Evolutionary conservation across 148 eudicot species (phyloP), one percentile per base, ranked within the genome.

Genomic region (Polygonum maritimum): DNA sequence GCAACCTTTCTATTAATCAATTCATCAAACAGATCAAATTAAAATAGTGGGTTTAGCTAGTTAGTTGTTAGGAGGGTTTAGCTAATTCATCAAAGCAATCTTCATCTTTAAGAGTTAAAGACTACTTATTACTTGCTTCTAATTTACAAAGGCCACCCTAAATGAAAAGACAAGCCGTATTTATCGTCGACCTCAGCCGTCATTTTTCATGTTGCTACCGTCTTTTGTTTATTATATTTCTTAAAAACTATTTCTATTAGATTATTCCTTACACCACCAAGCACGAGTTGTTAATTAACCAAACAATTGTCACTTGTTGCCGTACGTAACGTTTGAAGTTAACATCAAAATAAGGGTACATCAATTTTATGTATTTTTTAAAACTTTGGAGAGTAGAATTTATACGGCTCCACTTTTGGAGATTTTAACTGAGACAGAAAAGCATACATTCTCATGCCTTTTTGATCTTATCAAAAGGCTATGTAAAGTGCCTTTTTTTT

Each of bases 401-500:
- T 47, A 47, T 10, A 47, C 14, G 49, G 49, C 57, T 15, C 57
- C 57, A 52, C 22, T 52, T 21, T 58, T 19, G 63, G n/a, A 57
- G 63, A 57, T 5, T 21, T 58, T 58, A 58, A 21, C 10, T 0
- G 38, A 16, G 19, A 67, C 41, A 35, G 2, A 67, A 6, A 67
- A 67, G 38, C 71, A 38, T 35, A 14, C 19, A 67, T 67, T 67
- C 71, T n/a, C 71, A 67, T 36, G 71, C 71, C 71, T 67, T 67
- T 63, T 67, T 67, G 71, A 15, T 36, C 19, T 36, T 67, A 38
- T 16, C 44, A 36, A 67, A 67, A 67, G 71, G 21, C 45, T 36
- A 63, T 10, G 9, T 7, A 44, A 44, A 44, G 47, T 18, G n/a
- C 71, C 7, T 15, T 16, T 16, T 65, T 5, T 35, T 63, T n/a